Percentiles rank a stretch among this genome's conserved stretches.
Evolutionary conservation across 495 filamentous ascomycete species (phyloP).

Genomic region (Friedmanniomyces simplex): DNA sequence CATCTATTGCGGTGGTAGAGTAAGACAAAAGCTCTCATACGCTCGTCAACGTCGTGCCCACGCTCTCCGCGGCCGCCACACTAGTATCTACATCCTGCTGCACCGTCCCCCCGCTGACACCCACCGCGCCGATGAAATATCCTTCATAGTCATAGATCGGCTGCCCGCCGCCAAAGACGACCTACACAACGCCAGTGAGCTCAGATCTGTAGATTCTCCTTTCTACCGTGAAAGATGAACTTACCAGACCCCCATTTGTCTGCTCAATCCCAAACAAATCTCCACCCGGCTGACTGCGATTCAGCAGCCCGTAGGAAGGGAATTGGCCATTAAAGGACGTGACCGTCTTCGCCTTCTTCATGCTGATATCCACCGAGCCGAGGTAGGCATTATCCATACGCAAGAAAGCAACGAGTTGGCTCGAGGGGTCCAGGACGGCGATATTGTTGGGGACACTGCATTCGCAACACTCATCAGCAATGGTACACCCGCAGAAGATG

Average conservation of each 20-base stretch:
- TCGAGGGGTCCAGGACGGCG: slow-evolving; percentile 16
- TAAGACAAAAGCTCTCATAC: neutral
- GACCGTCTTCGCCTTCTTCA: slow-evolving; percentile 22
- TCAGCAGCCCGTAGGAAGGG: slow-evolving; percentile 3
- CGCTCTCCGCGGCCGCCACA: slow-evolving; percentile 11
- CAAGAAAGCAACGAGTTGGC: slow-evolving; percentile 19
- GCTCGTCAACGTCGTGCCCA: slow-evolving; percentile 6
- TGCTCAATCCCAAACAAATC: slow-evolving; percentile 18
- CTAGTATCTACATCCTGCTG: slow-evolving; percentile 16
- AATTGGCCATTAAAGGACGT: slow-evolving; percentile 17
- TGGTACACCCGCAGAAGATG: too few species aligned
- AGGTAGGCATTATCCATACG: slow-evolving; percentile 20
- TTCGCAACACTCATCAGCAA: neutral
- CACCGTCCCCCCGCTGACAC: slow-evolving; percentile 19
- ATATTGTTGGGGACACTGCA: slow-evolving; percentile 14
- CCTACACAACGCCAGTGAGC: too few species aligned
- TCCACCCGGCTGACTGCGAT: slow-evolving; percentile 8
- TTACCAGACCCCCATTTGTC: slow-evolving; percentile 18
- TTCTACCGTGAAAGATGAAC: too few species aligned
- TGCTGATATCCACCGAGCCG: slow-evolving; percentile 18
- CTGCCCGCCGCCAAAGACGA: slow-evolving; percentile 21
- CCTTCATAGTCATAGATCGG: slow-evolving; percentile 16
- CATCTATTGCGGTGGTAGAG: too few species aligned
- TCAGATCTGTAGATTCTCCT: too few species aligned
- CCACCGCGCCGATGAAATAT: slow-evolving; percentile 18